A percentile compares a stretch with the other conserved stretches of the same genome.
These are phyloP conservation scores for Phoenix dactylifera DNA, from an alignment of 176 grass and related monocot species.

Conservation along the genomic window DNA sequence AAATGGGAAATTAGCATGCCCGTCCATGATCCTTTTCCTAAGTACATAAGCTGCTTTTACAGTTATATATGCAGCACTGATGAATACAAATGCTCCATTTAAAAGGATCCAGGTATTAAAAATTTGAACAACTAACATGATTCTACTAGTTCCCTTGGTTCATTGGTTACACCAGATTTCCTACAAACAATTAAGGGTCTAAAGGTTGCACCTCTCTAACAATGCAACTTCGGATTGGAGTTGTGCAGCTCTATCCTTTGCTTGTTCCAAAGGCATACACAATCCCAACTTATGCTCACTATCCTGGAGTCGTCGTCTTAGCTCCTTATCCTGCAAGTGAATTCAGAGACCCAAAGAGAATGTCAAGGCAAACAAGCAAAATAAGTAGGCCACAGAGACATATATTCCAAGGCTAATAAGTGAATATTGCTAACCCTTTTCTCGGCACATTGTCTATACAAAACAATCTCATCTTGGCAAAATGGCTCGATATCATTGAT, in stretches of 20 bases:
- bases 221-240: conserved; percentile 72
- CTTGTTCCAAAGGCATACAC: conserved; percentile 66
- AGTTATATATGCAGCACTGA: no score
- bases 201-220: conserved; percentile 51
- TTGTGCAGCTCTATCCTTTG: conserved; percentile 69
- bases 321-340: conserved; percentile 69
- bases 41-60: no score
- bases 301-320: conserved; percentile 59
- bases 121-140: no score
- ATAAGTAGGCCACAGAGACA: not conserved
- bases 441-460: conserved; percentile 72
- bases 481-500: conserved; percentile 98
- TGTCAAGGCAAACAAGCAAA: not conserved
- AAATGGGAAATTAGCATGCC: no score
- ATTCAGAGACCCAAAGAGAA: not conserved
- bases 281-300: conserved; percentile 81
- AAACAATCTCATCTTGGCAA: conserved; percentile 89
- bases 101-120: no score
- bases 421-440: conserved; percentile 46
- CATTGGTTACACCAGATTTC: no score
- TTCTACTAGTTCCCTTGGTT: no score
- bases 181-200: not conserved
- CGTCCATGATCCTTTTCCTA: no score
- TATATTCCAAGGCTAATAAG: no score
- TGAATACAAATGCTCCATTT: no score